Base-by-base conservation (phyloP, 164 flowering plant species). In the Chloranthus sessilifolius region DNA sequence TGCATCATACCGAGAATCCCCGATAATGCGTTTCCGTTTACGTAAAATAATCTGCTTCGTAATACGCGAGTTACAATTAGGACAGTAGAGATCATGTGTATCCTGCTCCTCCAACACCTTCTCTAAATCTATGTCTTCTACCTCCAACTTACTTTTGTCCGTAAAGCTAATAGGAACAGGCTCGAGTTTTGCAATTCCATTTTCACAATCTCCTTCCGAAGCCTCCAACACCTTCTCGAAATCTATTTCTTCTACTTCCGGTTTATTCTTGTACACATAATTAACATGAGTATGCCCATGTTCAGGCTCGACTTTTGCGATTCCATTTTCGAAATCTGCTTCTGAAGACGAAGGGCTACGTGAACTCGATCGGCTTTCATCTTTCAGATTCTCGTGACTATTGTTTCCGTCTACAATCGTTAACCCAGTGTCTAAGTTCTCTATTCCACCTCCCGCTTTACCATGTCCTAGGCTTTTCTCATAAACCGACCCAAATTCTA, bases 81-180 rank as follows among this genome's bases (percentile, higher is more conserved):
- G 96, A 52, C 96, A 88, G 58, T 21, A 79, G 33, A 85, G 50
- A 65, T 88, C 95, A 75, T 88, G 91, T 28, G 91, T 81, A 5
- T 73, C 77, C 65, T 85, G 95, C 70, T 85, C 78, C 66, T 48
- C 55, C 23, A 88, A 20, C 10, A 85, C 83, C 59, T 38, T 67
- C 61, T 79, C 91, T 46, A 88, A 70, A 62, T 81, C 81, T 21
- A 50, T 61, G 7, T 81, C 95, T 24, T 52, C 45, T 31, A 34
- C 47, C 38, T 71, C 88, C 19, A 36, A 22, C 2, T 64, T 70
- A 36, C 44, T 54, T 25, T 47, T 73, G 53, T 65, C 56, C 22
- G 37, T 37, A 27, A 36, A 31, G 19, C 64, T 55, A 47, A 27
- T 11, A 14, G 61, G 62, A 38, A 37, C 22, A 41, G 47, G 50